phyloP scores from a whole-genome alignment of 371 early-diverging fungal genomes.

The Polyrhizophydium stewartii region DNA sequence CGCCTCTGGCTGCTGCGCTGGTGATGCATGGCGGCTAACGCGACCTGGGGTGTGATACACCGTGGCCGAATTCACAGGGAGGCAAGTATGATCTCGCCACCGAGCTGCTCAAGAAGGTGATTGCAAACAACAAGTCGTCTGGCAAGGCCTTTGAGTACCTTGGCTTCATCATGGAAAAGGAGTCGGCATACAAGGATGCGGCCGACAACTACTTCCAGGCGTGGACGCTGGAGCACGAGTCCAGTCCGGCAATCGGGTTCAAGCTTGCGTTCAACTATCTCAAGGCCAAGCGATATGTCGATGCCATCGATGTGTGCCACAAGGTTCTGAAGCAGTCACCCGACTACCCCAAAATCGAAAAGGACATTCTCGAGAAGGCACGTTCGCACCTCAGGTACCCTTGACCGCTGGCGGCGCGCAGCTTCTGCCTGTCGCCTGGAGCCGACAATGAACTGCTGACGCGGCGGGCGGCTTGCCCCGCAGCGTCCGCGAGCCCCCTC shows the following conservation, averaged over 20 bases:
- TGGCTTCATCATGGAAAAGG: slow-evolving; percentile 50
- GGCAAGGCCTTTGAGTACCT: slow-evolving; percentile 43
- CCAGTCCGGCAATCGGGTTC: slow-evolving; percentile 41
- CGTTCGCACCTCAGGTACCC: slow-evolving; percentile 15
- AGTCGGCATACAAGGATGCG: slow-evolving; percentile 40
- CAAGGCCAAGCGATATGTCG: slow-evolving; percentile 41
- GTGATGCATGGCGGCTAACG: not conserved
- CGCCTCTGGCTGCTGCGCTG: too few relatives aligned
- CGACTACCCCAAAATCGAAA: slow-evolving; percentile 44
- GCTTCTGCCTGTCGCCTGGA: too few relatives aligned
- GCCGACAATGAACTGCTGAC: too few relatives aligned
- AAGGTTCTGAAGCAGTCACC: slow-evolving; percentile 35
- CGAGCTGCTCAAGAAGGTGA: slow-evolving; percentile 28
- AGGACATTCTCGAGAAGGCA: slow-evolving; percentile 40
- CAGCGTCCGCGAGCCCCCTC: too few relatives aligned
- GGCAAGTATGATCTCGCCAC: slow-evolving; percentile 48
- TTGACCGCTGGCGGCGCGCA: too few relatives aligned
- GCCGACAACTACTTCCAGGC: slow-evolving; percentile 39
- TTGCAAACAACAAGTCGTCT: slow-evolving; percentile 33
- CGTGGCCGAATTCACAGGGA: slow-evolving; percentile 17
- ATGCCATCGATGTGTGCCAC: slow-evolving; percentile 44
- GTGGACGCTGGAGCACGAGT: slow-evolving; percentile 37
- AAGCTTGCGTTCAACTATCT: slow-evolving; percentile 47
- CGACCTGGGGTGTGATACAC: not conserved
- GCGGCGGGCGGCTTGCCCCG: too few relatives aligned